phyloP scores from a whole-genome alignment of 2,329 filamentous ascomycete species.

The Colletotrichum spaethianum region DNA sequence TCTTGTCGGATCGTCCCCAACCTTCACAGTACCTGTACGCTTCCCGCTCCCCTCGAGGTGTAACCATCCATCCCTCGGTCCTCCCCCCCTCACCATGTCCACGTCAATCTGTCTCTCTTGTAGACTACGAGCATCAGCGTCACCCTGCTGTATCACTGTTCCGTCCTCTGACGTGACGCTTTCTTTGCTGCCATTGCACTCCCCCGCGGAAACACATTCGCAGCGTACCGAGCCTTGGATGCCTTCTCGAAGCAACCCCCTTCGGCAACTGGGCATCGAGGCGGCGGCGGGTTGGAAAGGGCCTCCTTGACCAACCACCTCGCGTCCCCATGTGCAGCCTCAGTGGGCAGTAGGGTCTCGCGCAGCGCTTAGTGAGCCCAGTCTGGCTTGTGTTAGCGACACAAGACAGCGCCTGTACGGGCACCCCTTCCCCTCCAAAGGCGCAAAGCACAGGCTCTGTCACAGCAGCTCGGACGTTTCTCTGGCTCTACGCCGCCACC shows the following conservation, averaged over 20 bases:
- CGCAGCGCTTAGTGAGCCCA: constrained; percentile 38
- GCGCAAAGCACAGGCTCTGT: constrained; percentile 35
- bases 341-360: constrained; percentile 25
- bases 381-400: constrained; percentile 28
- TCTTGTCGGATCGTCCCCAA: constrained; percentile 29
- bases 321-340: constrained; percentile 22
- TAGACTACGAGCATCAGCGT: constrained; percentile 25
- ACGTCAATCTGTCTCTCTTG: constrained; percentile 38
- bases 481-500: constrained; percentile 42
- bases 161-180: constrained; percentile 24
- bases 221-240: constrained; percentile 28
- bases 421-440: constrained; percentile 34
- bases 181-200: constrained; percentile 1
- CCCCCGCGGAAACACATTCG: constrained; percentile 2
- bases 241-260: constrained; percentile 37
- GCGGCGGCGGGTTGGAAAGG: constrained; percentile 7
- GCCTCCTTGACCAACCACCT: constrained; percentile 30
- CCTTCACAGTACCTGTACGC: constrained; percentile 24
- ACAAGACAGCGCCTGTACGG: constrained; percentile 35
- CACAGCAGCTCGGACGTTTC: constrained; percentile 48
- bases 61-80: constrained; percentile 29
- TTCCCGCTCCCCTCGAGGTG: constrained; percentile 21
- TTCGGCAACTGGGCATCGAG: constrained; percentile 15
- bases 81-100: constrained; percentile 19
- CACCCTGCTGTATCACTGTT: constrained; percentile 9